phyloP scores from a whole-genome alignment of 495 filamentous ascomycete species.

The Penicillium diatomitis region DNA sequence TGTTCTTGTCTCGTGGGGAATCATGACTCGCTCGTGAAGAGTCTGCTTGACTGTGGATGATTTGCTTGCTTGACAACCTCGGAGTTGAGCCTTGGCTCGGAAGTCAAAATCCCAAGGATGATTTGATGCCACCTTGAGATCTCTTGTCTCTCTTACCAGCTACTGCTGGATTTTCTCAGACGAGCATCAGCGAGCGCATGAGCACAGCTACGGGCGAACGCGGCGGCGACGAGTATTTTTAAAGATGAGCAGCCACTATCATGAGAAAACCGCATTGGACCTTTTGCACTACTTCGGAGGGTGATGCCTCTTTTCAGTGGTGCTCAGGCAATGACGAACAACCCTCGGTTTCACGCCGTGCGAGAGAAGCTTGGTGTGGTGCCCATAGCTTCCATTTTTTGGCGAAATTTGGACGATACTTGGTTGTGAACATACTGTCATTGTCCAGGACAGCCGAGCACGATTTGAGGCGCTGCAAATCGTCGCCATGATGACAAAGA shows the following conservation, averaged over 20 bases:
- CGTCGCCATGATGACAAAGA: too few relatives aligned
- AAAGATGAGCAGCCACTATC: background rate
- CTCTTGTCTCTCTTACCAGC: conserved; percentile 15
- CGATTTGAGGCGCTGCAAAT: too few relatives aligned
- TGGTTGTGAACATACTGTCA: too few relatives aligned
- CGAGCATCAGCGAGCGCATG: conserved; percentile 54
- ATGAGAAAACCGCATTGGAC: background rate
- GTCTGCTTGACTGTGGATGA: conserved; percentile 4
- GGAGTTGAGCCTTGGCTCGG: conserved; percentile 29
- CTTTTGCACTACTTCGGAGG: conserved; percentile 10
- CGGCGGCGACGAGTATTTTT: background rate
- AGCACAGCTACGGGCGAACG: conserved; percentile 37
- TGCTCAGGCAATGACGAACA: background rate
- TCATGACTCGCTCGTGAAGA: conserved; percentile 14
- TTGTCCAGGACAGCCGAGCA: too few relatives aligned
- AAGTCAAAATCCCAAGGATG: conserved; percentile 15
- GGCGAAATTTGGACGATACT: too few relatives aligned
- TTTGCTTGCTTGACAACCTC: conserved; percentile 19
- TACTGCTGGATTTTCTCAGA: conserved; percentile 15
- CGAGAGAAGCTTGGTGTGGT: too few relatives aligned
- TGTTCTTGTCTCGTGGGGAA: conserved; percentile 30
- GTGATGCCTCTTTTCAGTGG: conserved; percentile 17
- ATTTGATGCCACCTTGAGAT: conserved; percentile 13
- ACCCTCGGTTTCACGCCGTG: too few relatives aligned
- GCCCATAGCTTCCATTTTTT: too few relatives aligned